Base-by-base conservation (phyloP, 1,284 basidiomycete species). In the Schizophyllum amplum region DNA sequence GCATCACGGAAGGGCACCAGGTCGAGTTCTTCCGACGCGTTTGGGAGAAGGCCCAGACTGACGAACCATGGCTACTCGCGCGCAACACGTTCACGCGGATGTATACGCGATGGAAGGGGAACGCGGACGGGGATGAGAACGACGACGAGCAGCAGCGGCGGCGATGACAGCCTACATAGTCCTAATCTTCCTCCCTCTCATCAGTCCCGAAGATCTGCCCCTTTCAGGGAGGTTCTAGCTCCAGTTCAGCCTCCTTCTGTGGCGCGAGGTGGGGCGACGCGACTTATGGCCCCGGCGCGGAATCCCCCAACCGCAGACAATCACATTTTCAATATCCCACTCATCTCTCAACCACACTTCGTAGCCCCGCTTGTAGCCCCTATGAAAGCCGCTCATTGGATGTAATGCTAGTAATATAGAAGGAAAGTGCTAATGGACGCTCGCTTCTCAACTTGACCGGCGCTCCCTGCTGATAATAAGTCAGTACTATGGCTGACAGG, bases 31-130 rank as follows among this genome's bases (percentile, higher is more conserved):
- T 74, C 3, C 62, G 62, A 22, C 76, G 78, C 2, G 66, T 78
- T 2, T 81, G 79, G 77, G 77, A 82, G 61, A 83, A 81, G 63
- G 75, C 80, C 15, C 74, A 69, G 68, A 75, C 78, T 1, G 71
- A 73, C 1, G 81, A 83, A 52, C 83, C 83, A 1, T 77, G 77
- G 55, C 66, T 76, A 52, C 72, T 85, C 24, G 82, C 78, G 0
- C 72, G 71, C 51, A 75, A 75, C 50, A 75, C 80, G 7, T 72
- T 75, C 56, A 71, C 69, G 58, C 71, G 70, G 59, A 73, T 72
- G 55, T 76, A 76, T 59, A 75, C 81, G 62, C 71, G 75, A 57
- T 78, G 78, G 75, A 78, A 75, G 64, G 74, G 76, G 58, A 67
- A 69, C 22, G 71, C 70, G 22, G 62, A 59, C 3, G 59, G 69